Percentiles rank a stretch among this genome's conserved stretches.
phyloP scores from a whole-genome alignment of 495 filamentous ascomycete genomes.

The Neurospora discreta region DNA sequence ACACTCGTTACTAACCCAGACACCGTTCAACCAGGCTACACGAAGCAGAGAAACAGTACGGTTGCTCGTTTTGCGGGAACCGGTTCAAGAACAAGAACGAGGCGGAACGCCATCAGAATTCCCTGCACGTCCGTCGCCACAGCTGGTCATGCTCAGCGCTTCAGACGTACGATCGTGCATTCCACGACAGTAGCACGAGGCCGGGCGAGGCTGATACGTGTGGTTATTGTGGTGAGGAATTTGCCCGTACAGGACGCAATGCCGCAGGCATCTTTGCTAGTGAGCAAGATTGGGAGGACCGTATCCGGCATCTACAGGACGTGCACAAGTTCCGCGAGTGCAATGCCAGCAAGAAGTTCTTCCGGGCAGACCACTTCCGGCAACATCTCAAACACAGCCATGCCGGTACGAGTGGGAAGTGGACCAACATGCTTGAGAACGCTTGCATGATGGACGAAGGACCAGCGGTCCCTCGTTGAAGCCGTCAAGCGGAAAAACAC shows the following conservation, averaged over 20 bases:
- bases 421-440: slow-evolving; percentile 96
- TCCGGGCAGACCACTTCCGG: slow-evolving; percentile 92
- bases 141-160: slow-evolving; percentile 95
- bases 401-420: slow-evolving; percentile 91
- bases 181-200: slow-evolving; percentile 61
- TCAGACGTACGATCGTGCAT: slow-evolving; percentile 64
- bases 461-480: slow-evolving; percentile 14
- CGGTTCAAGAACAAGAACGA: slow-evolving; percentile 99
- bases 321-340: slow-evolving; percentile 97
- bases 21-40: slow-evolving; percentile 40
- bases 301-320: slow-evolving; percentile 76
- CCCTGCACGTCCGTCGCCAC: slow-evolving; percentile 85
- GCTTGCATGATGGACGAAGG: slow-evolving; percentile 93
- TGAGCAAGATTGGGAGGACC: slow-evolving; percentile 69
- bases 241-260: slow-evolving; percentile 49
- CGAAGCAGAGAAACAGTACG: slow-evolving; percentile 92
- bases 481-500: background rate
- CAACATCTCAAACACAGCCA: slow-evolving; percentile 98
- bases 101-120: slow-evolving; percentile 95
- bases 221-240: slow-evolving; percentile 94
- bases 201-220: slow-evolving; percentile 64
- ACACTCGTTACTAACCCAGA: slow-evolving; percentile 3
- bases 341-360: slow-evolving; percentile 98
- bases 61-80: slow-evolving; percentile 83
- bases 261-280: slow-evolving; percentile 15